phyloP scores from a whole-genome alignment of 768 basidiomycete genomes.

The Mycena albidolilacea region DNA sequence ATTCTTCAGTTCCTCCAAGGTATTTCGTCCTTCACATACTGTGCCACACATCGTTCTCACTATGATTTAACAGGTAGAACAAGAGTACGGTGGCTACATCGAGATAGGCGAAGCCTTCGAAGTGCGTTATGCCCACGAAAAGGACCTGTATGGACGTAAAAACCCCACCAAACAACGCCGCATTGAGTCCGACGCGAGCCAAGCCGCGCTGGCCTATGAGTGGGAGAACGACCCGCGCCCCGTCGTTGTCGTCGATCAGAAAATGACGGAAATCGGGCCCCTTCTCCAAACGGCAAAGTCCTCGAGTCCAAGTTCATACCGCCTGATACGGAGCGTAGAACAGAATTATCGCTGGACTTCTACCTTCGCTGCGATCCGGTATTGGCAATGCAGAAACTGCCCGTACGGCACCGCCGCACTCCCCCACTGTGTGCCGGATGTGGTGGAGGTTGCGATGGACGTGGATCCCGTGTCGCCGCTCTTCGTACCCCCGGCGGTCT shows the following conservation, averaged over 20 bases:
- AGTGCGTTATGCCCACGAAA: slow-evolving; percentile 45
- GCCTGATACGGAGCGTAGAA: slow-evolving; percentile 17
- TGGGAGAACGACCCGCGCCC: slow-evolving; percentile 46
- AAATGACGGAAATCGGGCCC: slow-evolving; percentile 24
- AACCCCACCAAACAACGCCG: not conserved
- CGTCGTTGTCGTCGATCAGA: slow-evolving; percentile 38
- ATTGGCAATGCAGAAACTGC: slow-evolving; percentile 44
- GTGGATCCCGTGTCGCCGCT: slow-evolving; percentile 32
- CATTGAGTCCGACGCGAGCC: slow-evolving; percentile 20
- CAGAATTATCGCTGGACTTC: slow-evolving; percentile 36
- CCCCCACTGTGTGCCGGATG: slow-evolving; percentile 37
- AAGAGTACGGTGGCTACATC: slow-evolving; percentile 48
- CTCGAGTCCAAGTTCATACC: not conserved
- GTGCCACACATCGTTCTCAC: not conserved
- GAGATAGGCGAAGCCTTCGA: slow-evolving; percentile 49
- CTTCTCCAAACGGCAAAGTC: slow-evolving; percentile 45
- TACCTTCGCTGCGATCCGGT: slow-evolving; percentile 31
- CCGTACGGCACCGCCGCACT: slow-evolving; percentile 53
- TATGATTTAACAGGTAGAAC: slow-evolving; percentile 50
- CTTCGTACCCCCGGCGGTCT: slow-evolving; percentile 44
- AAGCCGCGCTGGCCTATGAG: slow-evolving; percentile 37
- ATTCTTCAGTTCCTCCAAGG: slow-evolving; percentile 55
- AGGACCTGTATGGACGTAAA: slow-evolving; percentile 17
- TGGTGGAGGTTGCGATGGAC: not conserved
- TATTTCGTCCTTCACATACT: slow-evolving; percentile 28